These are phyloP conservation scores for Dactylonectria macrodidyma DNA, from an alignment of 2,329 filamentous ascomycete species.

Conservation along the genomic window DNA sequence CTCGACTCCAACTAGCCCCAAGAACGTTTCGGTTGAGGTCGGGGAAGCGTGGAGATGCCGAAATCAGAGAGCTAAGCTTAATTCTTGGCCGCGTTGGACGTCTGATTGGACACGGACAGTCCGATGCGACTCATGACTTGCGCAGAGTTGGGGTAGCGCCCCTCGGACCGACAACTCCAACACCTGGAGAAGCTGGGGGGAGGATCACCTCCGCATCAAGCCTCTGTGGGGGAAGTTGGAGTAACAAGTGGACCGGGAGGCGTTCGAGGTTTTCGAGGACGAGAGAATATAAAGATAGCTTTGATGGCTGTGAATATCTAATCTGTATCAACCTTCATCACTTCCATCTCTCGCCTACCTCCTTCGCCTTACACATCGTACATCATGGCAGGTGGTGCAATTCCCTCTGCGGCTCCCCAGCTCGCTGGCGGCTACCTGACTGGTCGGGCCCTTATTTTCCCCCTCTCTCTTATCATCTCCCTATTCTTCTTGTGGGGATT, in stretches of 20 bases:
- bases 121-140: neutral
- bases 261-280: neutral
- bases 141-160: neutral
- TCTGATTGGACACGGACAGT: neutral
- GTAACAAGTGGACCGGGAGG: neutral
- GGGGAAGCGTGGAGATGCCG: neutral
- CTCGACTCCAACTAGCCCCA: neutral
- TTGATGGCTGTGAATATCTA: neutral
- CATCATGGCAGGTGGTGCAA: slow-evolving; percentile 44
- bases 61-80: neutral
- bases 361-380: neutral
- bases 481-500: slow-evolving; percentile 65
- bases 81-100: neutral
- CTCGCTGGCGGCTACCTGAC: slow-evolving; percentile 44
- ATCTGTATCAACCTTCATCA: slow-evolving; percentile 7
- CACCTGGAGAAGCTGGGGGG: slow-evolving; percentile 1
- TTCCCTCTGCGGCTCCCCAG: slow-evolving; percentile 41
- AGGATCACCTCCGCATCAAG: slow-evolving; percentile 7
- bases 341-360: slow-evolving; percentile 6
- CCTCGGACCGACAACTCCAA: slow-evolving; percentile 9
- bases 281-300: slow-evolving; percentile 19
- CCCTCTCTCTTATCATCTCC: slow-evolving; percentile 70
- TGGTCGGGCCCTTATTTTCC: slow-evolving; percentile 62
- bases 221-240: slow-evolving; percentile 5
- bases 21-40: neutral